phyloP scores from a whole-genome alignment of 768 basidiomycete species.

The Amanita polypyramis region DNA sequence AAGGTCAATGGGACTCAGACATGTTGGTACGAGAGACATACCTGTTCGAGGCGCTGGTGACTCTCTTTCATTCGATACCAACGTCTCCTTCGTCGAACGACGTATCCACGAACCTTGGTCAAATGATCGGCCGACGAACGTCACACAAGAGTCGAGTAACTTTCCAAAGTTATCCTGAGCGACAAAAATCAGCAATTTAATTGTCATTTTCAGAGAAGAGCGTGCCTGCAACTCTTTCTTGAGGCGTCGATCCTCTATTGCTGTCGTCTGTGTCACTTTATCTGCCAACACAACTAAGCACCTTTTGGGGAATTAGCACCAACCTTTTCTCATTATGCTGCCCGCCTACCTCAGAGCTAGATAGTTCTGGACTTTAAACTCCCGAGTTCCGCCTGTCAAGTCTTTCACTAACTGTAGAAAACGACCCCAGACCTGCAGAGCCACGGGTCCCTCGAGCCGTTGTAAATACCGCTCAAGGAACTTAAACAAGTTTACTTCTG shows the following conservation, averaged over 20 bases:
- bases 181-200: background rate
- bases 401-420: constrained; percentile 75
- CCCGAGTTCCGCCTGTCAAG: constrained; percentile 48
- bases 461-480: constrained; percentile 84
- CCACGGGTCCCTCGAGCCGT: constrained; percentile 82
- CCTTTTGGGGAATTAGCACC: constrained; percentile 23
- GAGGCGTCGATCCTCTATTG: constrained; percentile 80
- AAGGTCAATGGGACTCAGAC: background rate
- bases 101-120: constrained; percentile 79
- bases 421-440: constrained; percentile 85
- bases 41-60: constrained; percentile 55
- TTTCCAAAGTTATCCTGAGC: constrained; percentile 73
- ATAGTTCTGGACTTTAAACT: constrained; percentile 65
- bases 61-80: constrained; percentile 55
- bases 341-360: constrained; percentile 54
- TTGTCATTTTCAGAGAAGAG: background rate
- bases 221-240: constrained; percentile 81
- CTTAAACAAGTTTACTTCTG: constrained; percentile 62
- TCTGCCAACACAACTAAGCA: constrained; percentile 73
- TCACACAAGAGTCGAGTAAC: constrained; percentile 70
- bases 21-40: constrained; percentile 16
- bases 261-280: constrained; percentile 80
- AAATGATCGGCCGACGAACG: constrained; percentile 59
- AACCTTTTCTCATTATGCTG: background rate
- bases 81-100: constrained; percentile 51